phyloP scores from a whole-genome alignment of 78 protist species.

The Tieghemostelium lacteum region DNA sequence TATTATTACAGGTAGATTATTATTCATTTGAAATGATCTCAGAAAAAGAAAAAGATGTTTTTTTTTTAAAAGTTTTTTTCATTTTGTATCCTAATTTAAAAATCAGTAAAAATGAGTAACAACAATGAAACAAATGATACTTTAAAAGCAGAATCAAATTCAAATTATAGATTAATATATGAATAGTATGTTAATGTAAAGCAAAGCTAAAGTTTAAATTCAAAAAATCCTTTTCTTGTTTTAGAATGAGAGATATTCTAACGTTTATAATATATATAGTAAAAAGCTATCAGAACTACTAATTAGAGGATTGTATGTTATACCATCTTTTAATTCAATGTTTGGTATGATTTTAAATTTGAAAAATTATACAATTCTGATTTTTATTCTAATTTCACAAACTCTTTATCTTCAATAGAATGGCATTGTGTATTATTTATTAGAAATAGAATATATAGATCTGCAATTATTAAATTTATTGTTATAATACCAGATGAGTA shows the following conservation, averaged over 20 bases:
- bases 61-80: neutral
- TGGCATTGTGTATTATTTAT: constrained; percentile 75
- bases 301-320: constrained; percentile 54
- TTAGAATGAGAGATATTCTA: neutral
- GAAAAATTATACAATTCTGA: too few species aligned
- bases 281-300: constrained; percentile 44
- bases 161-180: constrained; percentile 34
- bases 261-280: neutral
- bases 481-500: constrained; percentile 72
- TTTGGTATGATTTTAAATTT: neutral
- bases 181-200: constrained; percentile 28
- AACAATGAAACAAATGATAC: neutral
- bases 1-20: too few species aligned
- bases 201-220: neutral
- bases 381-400: neutral
- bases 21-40: neutral
- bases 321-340: constrained; percentile 57
- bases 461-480: constrained; percentile 53
- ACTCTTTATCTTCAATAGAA: neutral
- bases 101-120: neutral
- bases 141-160: neutral
- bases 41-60: neutral
- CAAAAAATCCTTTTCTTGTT: neutral
- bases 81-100: neutral
- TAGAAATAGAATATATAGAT: constrained; percentile 77